These are phyloP conservation scores for Flaveria sonorensis DNA, from an alignment of 129 eudicot genomes.

Conservation along the genomic window DNA sequence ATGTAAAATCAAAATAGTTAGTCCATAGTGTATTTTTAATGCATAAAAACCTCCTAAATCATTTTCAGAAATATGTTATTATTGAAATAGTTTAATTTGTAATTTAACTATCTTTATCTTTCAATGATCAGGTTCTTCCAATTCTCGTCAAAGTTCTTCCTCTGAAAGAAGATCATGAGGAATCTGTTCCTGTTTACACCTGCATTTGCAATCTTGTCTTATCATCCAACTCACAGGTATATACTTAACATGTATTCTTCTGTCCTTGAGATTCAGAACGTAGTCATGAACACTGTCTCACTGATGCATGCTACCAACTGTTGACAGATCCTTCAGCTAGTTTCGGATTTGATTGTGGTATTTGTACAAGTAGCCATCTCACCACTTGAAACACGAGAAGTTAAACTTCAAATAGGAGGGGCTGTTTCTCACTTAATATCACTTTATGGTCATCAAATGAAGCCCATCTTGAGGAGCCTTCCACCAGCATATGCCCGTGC, in stretches of 20 bases:
- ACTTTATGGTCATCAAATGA: constrained; percentile 73
- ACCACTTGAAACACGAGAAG: constrained; percentile 72
- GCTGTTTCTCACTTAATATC: constrained; percentile 84
- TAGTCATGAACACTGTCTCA: constrained; percentile 25
- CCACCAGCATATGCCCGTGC: constrained; percentile 79
- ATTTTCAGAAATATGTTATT: not conserved
- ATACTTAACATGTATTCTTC: constrained; percentile 3
- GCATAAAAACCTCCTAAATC: not conserved
- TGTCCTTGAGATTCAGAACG: not conserved
- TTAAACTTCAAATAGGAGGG: constrained; percentile 70
- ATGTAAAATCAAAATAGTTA: not conserved
- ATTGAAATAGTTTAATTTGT: not conserved
- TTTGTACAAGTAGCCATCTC: constrained; percentile 86
- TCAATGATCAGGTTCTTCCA: constrained; percentile 70
- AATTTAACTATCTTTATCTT: constrained; percentile 12
- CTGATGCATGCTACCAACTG: constrained; percentile 9
- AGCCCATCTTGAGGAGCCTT: constrained; percentile 65
- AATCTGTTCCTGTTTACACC: constrained; percentile 76
- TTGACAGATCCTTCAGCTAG: constrained; percentile 70
- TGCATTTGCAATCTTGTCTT: constrained; percentile 81
- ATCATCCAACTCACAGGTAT: constrained; percentile 86
- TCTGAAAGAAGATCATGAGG: constrained; percentile 86
- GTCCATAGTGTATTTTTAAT: not conserved
- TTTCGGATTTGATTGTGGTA: constrained; percentile 70
- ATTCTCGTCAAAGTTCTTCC: constrained; percentile 81